phyloP scores from a whole-genome alignment of 2,329 filamentous ascomycete genomes.

The Alternaria brassicicola region DNA sequence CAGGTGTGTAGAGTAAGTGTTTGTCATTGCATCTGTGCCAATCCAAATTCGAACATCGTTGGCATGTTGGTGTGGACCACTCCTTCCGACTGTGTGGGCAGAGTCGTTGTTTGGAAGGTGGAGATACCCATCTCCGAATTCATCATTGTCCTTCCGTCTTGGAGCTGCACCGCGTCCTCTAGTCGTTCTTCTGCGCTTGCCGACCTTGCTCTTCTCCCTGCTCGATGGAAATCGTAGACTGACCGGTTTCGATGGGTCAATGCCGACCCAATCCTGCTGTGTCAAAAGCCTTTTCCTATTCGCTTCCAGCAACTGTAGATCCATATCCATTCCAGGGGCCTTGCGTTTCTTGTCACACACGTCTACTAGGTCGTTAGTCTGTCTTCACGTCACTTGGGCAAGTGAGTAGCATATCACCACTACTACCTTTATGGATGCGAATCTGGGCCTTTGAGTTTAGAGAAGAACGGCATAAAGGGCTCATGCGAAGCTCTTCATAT shows the following conservation, averaged over 20 bases:
- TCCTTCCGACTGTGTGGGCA: conserved; percentile 13
- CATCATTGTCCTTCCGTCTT: neutral
- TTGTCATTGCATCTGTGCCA: conserved; percentile 45
- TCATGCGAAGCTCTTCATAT: neutral
- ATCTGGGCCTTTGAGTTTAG: neutral
- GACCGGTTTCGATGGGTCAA: conserved; percentile 36
- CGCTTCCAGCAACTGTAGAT: conserved; percentile 33
- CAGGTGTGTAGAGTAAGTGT: conserved; percentile 23
- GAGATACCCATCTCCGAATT: neutral
- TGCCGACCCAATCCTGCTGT: conserved; percentile 45
- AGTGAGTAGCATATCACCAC: neutral
- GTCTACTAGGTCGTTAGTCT: conserved; percentile 1
- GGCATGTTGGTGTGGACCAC: conserved; percentile 15
- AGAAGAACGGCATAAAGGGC: neutral
- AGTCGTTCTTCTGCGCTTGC: conserved; percentile 41
- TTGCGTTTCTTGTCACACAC: conserved; percentile 11
- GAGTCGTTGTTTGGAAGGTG: conserved; percentile 3
- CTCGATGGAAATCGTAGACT: conserved; percentile 34
- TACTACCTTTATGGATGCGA: neutral
- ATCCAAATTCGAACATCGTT: conserved; percentile 45
- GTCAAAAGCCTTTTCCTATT: conserved; percentile 39
- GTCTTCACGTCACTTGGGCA: neutral
- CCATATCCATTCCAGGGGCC: conserved; percentile 11
- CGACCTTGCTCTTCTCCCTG: conserved; percentile 38
- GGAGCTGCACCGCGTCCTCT: conserved; percentile 4